phyloP scores from a whole-genome alignment of 371 early-diverging fungal genomes.

The Mortierella sp. region DNA sequence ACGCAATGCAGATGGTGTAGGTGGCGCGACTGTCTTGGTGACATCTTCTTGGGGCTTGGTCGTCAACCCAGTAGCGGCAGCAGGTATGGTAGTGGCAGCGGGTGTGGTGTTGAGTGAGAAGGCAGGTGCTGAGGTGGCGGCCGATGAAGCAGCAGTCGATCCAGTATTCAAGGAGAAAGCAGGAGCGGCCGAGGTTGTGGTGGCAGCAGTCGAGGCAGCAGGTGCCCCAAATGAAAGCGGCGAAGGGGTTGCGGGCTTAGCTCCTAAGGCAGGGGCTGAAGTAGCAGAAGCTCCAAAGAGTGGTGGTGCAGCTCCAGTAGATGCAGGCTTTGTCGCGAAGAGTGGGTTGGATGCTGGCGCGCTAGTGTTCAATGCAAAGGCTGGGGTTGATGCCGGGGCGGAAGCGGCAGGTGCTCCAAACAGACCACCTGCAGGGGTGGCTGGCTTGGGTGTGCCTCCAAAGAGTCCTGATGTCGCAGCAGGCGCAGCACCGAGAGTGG shows the following conservation, averaged over 20 bases:
- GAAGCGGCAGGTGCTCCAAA: constrained; percentile 18
- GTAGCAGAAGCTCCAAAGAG: constrained; percentile 17
- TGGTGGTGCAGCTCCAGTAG: constrained; percentile 35
- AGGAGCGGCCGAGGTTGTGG: constrained; percentile 31
- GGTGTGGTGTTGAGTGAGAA: constrained; percentile 33
- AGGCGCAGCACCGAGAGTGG: constrained; percentile 1
- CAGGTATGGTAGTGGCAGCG: constrained; percentile 44
- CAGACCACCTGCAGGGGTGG: constrained; percentile 31
- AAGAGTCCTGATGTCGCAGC: constrained; percentile 26
- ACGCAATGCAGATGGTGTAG: constrained; percentile 56
- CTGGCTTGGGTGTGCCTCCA: constrained; percentile 31
- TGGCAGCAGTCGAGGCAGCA: constrained; percentile 36
- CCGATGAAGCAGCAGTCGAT: constrained; percentile 31
- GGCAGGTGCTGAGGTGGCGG: constrained; percentile 32
- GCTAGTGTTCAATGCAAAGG: constrained; percentile 39
- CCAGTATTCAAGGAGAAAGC: constrained; percentile 20
- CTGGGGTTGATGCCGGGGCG: constrained; percentile 28
- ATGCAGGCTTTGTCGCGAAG: constrained; percentile 31
- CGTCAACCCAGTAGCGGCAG: constrained; percentile 42
- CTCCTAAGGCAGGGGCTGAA: constrained; percentile 32
- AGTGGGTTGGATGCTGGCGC: constrained; percentile 32
- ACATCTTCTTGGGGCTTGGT: constrained; percentile 58
- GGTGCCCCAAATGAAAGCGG: constrained; percentile 36
- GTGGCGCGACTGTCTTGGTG: constrained; percentile 58
- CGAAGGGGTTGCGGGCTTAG: constrained; percentile 30